Conservation (phyloP, 2,329 filamentous ascomycete species). For the Nothophoma quercina region DNA sequence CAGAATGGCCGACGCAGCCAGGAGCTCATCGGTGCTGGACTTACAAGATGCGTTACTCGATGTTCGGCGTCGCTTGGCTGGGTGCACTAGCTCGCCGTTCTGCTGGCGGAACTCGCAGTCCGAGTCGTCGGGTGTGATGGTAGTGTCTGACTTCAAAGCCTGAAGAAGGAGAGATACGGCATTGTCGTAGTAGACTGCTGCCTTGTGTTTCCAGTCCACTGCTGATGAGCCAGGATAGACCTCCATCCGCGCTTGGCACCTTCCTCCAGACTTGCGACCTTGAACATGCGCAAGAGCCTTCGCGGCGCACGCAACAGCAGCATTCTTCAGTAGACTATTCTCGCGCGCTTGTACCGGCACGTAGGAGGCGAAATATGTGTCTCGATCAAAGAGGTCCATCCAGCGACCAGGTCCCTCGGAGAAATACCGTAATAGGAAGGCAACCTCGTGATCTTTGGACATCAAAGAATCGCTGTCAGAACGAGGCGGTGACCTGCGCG, state of each 20-base stretch:
- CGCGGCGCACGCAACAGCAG: conserved; percentile 67
- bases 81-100: conserved; percentile 23
- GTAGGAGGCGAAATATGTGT: conserved; percentile 66
- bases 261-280: conserved; percentile 59
- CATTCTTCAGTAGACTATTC: conserved; percentile 60
- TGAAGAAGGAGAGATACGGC: conserved; percentile 59
- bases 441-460: conserved; percentile 62
- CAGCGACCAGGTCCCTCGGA: conserved; percentile 67
- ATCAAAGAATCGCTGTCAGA: conserved; percentile 31
- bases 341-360: conserved; percentile 64
- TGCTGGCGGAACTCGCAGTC: conserved; percentile 33
- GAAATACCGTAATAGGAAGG: conserved; percentile 68
- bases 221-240: conserved; percentile 56
- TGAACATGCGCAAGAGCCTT: conserved; percentile 66
- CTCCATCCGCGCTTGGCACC: conserved; percentile 61
- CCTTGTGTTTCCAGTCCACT: conserved; percentile 67
- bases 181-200: conserved; percentile 67
- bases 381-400: conserved; percentile 65
- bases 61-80: conserved; percentile 52
- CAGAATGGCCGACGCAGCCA: conserved; percentile 71
- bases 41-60: conserved; percentile 50
- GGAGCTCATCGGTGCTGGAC: conserved; percentile 65
- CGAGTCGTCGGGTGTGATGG: conserved; percentile 39
- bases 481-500: conserved; percentile 33
- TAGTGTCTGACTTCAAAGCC: conserved; percentile 44